phyloP scores from a whole-genome alignment of 2,329 filamentous ascomycete genomes.

The Fusarium sp. region DNA sequence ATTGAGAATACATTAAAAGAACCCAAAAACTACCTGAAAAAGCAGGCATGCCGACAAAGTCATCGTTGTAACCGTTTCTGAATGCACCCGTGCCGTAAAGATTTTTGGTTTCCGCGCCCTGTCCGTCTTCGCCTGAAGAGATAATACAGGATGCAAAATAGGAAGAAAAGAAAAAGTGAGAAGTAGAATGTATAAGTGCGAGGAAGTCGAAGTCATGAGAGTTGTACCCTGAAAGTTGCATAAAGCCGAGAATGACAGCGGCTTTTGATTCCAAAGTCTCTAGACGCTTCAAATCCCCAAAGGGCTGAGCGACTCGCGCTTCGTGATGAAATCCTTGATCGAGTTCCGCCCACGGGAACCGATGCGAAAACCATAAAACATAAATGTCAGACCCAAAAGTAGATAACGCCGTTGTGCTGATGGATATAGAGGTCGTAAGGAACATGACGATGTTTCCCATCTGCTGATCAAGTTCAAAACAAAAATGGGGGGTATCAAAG shows the following conservation, averaged over 20 bases:
- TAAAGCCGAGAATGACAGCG: slow-evolving; percentile 5
- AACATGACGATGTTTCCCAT: slow-evolving; percentile 50
- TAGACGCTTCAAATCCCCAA: slow-evolving; percentile 9
- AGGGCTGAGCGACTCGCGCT: slow-evolving; percentile 30
- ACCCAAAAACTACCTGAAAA: slow-evolving; percentile 15
- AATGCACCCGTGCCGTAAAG: slow-evolving; percentile 28
- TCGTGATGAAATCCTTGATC: slow-evolving; percentile 29
- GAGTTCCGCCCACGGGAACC: slow-evolving; percentile 24
- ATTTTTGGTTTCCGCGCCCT: slow-evolving; percentile 31
- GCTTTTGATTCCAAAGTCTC: slow-evolving; percentile 27
- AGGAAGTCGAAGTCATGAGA: slow-evolving; percentile 7
- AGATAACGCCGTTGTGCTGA: slow-evolving; percentile 50
- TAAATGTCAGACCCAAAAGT: slow-evolving; percentile 45
- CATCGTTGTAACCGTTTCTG: slow-evolving; percentile 32
- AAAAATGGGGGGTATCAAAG: slow-evolving; percentile 57
- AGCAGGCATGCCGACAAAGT: slow-evolving; percentile 14
- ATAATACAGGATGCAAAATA: slow-evolving; percentile 20
- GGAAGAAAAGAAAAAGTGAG: slow-evolving; percentile 15
- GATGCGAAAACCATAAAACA: slow-evolving; percentile 44
- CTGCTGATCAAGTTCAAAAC: slow-evolving; percentile 46
- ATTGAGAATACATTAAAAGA: slow-evolving; percentile 36
- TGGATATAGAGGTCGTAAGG: slow-evolving; percentile 51
- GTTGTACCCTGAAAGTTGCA: slow-evolving; percentile 39
- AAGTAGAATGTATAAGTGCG: slow-evolving; percentile 12
- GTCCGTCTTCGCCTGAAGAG: slow-evolving; percentile 26